Evolutionary conservation across 2,329 filamentous ascomycete species (phyloP), one percentile per base, ranked within the genome.

Genomic region (Pseudovirgaria hyperparasitica): DNA sequence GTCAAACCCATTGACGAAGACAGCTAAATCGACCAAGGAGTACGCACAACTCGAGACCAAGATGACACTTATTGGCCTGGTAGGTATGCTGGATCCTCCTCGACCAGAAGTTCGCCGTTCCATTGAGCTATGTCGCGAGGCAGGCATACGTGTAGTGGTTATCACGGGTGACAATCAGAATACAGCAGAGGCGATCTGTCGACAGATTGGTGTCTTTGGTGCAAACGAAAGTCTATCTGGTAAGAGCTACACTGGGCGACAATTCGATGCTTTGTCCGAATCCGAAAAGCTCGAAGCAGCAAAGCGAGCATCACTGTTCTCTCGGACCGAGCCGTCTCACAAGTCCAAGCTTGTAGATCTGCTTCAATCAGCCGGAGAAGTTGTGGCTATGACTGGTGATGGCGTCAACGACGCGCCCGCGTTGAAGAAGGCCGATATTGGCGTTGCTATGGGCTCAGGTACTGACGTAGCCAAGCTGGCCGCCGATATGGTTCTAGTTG

Each of bases 371-470:
- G 67, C 82, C 26, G 82, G 82, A 34, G 84, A 98, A 52, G 90
- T 98, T 22, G 92, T 98, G 37, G 90, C 90, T 40, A 98, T 98
- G 90, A 98, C 90, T 41, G 90, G 90, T 47, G 90, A 98, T 48
- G 90, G 90, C 57, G 90, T 98, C 55, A 98, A 98, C 48, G 90
- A 98, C 55, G 90, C 90, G 4, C 90, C 90, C 24, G 90, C 90
- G 10, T 67, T 98, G 46, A 98, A 98, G 70, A 96, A 94, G 64
- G 82, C 90, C 19, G 90, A 98, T 50, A 98, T 98, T 59, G 90
- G 90, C 60, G 85, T 98, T 35, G 92, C 90, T 32, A 98, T 98
- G 90, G 92, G 90, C 27, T 90, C 84, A 30, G 90, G 90, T 49
- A 98, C 90, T 15, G 90, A 98, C 52, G 90, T 98, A 16, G 82